Conservation (phyloP, 2,329 filamentous ascomycete genomes). For the Didymella arachidicola region DNA sequence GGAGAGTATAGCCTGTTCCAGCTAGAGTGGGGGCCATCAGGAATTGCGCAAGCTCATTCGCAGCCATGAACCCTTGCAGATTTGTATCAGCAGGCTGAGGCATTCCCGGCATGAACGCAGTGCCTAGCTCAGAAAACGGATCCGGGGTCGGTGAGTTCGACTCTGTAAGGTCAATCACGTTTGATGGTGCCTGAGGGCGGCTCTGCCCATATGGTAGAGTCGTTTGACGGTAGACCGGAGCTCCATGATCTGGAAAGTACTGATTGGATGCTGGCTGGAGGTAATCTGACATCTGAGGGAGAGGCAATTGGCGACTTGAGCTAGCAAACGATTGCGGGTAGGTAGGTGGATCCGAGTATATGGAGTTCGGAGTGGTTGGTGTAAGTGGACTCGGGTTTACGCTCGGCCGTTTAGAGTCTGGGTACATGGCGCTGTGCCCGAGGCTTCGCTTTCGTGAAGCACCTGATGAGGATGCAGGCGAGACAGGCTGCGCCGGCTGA, state of each 20-base stretch:
- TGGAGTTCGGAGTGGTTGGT: constrained; percentile 32
- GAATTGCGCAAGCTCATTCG: constrained; percentile 41
- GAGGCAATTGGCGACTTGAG: constrained; percentile 13
- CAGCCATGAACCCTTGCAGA: constrained; percentile 36
- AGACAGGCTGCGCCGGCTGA: constrained; percentile 1
- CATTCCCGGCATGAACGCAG: constrained; percentile 18
- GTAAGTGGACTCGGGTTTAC: constrained; percentile 32
- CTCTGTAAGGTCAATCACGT: constrained; percentile 37
- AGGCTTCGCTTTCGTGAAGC: constrained; percentile 38
- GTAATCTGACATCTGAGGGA: neutral
- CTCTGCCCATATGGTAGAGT: constrained; percentile 6
- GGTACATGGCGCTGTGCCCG: constrained; percentile 23
- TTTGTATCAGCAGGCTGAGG: constrained; percentile 26
- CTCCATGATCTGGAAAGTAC: neutral
- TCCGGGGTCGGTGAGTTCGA: constrained; percentile 35
- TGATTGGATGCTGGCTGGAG: neutral
- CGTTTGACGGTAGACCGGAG: neutral
- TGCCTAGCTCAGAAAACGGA: constrained; percentile 32
- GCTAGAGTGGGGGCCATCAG: constrained; percentile 29
- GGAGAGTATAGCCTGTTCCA: constrained; percentile 26
- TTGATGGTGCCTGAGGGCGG: neutral
- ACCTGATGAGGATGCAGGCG: constrained; percentile 13
- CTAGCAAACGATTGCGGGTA: constrained; percentile 13
- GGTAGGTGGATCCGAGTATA: constrained; percentile 5
- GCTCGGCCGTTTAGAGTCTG: constrained; percentile 39